Percentiles rank a stretch among this genome's conserved stretches.
These are phyloP conservation scores for Exsudoporus frostii DNA, from an alignment of 768 basidiomycete genomes.

Conservation along the genomic window DNA sequence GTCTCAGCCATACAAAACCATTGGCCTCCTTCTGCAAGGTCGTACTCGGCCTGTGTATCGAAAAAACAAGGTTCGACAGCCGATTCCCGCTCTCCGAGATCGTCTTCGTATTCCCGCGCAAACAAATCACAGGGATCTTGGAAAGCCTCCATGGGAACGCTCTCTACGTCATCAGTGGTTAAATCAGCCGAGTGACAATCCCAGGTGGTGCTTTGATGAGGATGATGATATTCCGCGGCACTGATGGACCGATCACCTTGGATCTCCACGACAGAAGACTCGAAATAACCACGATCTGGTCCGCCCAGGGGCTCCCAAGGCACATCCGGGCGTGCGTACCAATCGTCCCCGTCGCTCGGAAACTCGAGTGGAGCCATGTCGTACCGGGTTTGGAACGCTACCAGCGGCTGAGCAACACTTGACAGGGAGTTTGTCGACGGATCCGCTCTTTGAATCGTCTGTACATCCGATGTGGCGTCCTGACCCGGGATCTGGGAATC, in stretches of 20 bases:
- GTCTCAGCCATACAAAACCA: background rate
- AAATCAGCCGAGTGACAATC: background rate
- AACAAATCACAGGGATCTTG: background rate
- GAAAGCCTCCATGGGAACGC: background rate
- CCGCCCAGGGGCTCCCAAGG: background rate
- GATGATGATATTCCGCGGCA: background rate
- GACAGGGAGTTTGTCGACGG: slow-evolving; percentile 5
- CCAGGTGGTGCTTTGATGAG: background rate
- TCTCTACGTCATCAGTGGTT: slow-evolving; percentile 2
- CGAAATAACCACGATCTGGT: background rate
- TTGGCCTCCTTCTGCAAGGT: background rate
- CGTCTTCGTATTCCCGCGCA: slow-evolving; percentile 3
- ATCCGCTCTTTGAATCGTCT: background rate
- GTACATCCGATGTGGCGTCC: background rate
- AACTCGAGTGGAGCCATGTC: slow-evolving; percentile 10
- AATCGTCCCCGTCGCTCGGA: slow-evolving; percentile 12
- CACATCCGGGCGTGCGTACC: background rate
- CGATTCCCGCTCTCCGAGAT: background rate
- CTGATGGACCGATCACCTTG: background rate
- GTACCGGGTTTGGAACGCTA: slow-evolving; percentile 8
- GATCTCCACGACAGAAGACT: background rate
- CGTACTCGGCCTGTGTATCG: background rate
- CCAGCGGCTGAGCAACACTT: slow-evolving; percentile 2
- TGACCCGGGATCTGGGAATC: background rate
- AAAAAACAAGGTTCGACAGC: background rate